phyloP scores from a whole-genome alignment of 2,329 filamentous ascomycete genomes.

The Parastagonospora avenae region DNA sequence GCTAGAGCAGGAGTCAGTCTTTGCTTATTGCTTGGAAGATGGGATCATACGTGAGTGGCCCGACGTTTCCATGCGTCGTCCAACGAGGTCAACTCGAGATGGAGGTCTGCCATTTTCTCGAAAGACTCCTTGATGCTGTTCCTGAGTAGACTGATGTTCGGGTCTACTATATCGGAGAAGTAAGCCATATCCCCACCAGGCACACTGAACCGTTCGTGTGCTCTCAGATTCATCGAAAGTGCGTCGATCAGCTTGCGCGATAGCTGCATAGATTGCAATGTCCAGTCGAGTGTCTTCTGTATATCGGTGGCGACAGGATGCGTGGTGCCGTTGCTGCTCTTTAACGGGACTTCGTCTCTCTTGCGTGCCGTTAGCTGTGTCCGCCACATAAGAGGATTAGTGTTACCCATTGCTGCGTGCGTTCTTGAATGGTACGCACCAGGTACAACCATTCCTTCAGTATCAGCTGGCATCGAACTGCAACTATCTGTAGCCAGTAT shows the following conservation, averaged over 20 bases:
- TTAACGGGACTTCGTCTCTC: background rate
- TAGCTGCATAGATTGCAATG: constrained; percentile 6
- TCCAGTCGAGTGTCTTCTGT: constrained; percentile 5
- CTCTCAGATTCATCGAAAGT: constrained; percentile 4
- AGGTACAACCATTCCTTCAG: constrained; percentile 7
- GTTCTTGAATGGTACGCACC: constrained; percentile 7
- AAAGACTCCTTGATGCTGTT: constrained; percentile 12
- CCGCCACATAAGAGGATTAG: too few relatives aligned
- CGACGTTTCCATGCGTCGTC: constrained; percentile 9
- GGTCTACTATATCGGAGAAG: constrained; percentile 19
- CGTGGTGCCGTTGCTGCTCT: background rate
- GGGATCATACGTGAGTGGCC: constrained; percentile 8
- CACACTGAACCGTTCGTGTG: constrained; percentile 5
- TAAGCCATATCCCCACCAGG: constrained; percentile 12
- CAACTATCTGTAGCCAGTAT: constrained; percentile 10
- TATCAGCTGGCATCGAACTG: constrained; percentile 1
- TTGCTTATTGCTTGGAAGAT: background rate
- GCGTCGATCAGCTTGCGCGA: constrained; percentile 5
- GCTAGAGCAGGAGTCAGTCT: background rate
- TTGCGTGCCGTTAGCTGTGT: background rate
- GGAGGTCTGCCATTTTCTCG: constrained; percentile 9
- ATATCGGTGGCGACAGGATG: background rate
- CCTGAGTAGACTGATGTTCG: background rate
- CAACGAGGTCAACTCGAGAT: constrained; percentile 4
- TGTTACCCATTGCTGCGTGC: constrained; percentile 7